Evolutionary conservation across 352 stramenopile genomes (phyloP).

Genomic region (Globisporangium megalacanthum): DNA sequence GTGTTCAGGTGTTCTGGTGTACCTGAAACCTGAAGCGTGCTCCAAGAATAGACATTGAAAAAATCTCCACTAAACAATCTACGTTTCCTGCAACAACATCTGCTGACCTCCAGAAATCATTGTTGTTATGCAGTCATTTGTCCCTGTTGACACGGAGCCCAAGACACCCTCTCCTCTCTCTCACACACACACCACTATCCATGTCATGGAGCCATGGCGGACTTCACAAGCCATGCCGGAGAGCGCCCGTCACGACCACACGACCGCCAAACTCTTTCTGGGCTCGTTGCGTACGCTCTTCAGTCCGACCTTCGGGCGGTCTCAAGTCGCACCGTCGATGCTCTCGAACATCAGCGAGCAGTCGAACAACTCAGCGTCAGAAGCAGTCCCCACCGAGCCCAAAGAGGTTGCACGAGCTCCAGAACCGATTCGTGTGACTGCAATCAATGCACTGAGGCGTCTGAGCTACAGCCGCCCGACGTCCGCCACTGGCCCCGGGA

Average conservation of each 20-base stretch:
- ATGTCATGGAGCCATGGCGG: constrained; percentile 9
- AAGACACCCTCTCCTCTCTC: neutral
- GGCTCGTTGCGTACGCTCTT: constrained; percentile 2
- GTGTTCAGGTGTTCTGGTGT: too few species aligned
- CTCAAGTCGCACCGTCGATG: neutral
- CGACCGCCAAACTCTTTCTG: neutral
- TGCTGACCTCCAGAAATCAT: too few species aligned
- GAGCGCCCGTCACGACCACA: neutral
- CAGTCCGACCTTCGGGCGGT: neutral
- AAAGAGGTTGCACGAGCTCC: neutral
- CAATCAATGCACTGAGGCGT: neutral
- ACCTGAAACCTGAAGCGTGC: too few species aligned
- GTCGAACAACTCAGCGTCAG: constrained; percentile 2
- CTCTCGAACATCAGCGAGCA: constrained; percentile 8
- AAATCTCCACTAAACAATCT: too few species aligned
- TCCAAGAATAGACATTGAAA: neutral
- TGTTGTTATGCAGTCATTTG: too few species aligned
- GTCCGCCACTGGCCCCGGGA: neutral
- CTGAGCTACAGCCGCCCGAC: neutral
- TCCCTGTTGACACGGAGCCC: too few species aligned
- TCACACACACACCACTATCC: neutral
- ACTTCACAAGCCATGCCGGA: neutral
- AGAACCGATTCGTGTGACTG: neutral
- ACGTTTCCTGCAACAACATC: too few species aligned
- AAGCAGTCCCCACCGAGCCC: neutral